Evolutionary conservation across 164 flowering plant genomes (phyloP), one percentile per base, ranked within the genome.

Genomic region (Litsea cubeba): DNA sequence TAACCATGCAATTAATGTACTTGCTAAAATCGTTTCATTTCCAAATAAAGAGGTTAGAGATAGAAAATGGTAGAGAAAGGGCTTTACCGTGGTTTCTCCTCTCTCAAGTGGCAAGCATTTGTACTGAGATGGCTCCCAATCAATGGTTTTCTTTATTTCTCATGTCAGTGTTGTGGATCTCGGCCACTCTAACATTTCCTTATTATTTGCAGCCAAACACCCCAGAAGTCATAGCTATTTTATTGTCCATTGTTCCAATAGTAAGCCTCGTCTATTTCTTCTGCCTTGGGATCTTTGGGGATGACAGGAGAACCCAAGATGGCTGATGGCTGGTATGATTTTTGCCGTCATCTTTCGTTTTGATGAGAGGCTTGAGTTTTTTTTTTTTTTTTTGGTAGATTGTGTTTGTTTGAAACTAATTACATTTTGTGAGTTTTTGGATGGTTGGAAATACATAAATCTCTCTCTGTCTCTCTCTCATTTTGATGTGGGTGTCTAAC

Each of bases 61-160:
- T 54, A 54, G 32, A 54, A 54, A 54, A 14, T 14, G 46, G 46
- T 35, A 54, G 5, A 54, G 17, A 54, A 54, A 54, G 17, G n/a
- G 60, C 17, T 5, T 30, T 54, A 40, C 46, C 7, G 46, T 54
- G 60, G 60, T 54, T 54, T 54, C 60, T 54, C 1, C 60, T 18
- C 60, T 54, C 60, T 54, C n/a, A 54, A 54, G 5, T 54, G 20
- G 7, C 60, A 54, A 15, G 17, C 60, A 54, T 8, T 12, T 12
- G 28, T 14, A 40, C 32, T 12, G 66, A 23, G 28, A 63, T 63
- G 66, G 66, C 66, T 63, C 66, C 66, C 22, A 63, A 63, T 63
- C 66, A 63, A 24, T 25, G 32, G 66, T 63, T 63, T 63, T 23
- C 66, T 63, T 23, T 63, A 12, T 22, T 63, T 63, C 25, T 63